phyloP scores from a whole-genome alignment of 345 rosid species.

The Clarkia xantiana region DNA sequence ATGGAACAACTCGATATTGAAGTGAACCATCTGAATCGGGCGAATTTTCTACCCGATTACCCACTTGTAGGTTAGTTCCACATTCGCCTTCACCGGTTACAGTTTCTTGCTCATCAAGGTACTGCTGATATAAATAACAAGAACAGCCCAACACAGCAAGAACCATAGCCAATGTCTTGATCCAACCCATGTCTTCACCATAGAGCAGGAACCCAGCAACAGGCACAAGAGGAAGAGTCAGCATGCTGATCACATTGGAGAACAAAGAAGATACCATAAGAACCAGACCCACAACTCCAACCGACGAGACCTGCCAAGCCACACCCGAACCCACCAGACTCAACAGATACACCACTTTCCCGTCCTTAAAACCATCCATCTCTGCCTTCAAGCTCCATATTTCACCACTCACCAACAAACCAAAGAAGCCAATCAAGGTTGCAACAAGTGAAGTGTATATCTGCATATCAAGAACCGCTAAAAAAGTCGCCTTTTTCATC shows the following conservation, averaged over 20 bases:
- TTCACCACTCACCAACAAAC: constrained; percentile 31
- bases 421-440: constrained; percentile 11
- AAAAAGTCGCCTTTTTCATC: constrained; percentile 15
- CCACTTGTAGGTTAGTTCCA: no score
- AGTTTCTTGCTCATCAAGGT: constrained; percentile 14
- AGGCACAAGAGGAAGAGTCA: constrained; percentile 17
- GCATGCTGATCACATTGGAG: constrained; percentile 21
- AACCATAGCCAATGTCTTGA: constrained; percentile 17
- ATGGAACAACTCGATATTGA: no score
- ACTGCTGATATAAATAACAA: constrained; percentile 25
- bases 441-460: constrained; percentile 32
- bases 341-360: constrained; percentile 14
- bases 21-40: no score
- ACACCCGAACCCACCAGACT: constrained; percentile 19
- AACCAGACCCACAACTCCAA: constrained; percentile 18
- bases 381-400: constrained; percentile 16
- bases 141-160: constrained; percentile 23
- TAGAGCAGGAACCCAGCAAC: constrained; percentile 16
- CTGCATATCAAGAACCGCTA: constrained; percentile 32
- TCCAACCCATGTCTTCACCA: constrained; percentile 13
- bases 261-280: constrained; percentile 23
- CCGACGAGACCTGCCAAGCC: constrained; percentile 23
- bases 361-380: constrained; percentile 18
- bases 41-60: no score
- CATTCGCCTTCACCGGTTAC: no score